A percentile compares a stretch with the other conserved stretches of the same genome.
phyloP scores from a whole-genome alignment of 345 rosid genomes.

The Mangifera indica region DNA sequence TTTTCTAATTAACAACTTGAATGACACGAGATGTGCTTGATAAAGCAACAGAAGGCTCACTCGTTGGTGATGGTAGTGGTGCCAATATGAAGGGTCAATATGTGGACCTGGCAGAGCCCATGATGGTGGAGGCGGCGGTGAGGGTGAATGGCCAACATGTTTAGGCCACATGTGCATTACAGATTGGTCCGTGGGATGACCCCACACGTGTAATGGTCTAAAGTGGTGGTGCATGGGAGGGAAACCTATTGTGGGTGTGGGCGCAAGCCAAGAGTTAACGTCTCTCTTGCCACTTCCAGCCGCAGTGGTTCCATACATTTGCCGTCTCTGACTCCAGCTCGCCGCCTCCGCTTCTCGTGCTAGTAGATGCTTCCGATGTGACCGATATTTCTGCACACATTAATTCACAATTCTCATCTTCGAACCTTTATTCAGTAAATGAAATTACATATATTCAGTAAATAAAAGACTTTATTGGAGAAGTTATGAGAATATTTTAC shows the following conservation, averaged over 20 bases:
- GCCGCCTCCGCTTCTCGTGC: conserved; percentile 89
- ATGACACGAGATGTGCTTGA: background rate
- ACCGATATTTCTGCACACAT: conserved; percentile 72
- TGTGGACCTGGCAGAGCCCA: conserved; percentile 42
- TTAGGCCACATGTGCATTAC: conserved; percentile 66
- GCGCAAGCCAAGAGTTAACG: conserved; percentile 53
- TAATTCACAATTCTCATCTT: background rate
- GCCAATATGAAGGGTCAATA: conserved; percentile 59
- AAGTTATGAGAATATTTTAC: conserved; percentile 35
- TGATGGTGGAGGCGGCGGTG: conserved; percentile 44
- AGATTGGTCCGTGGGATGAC: conserved; percentile 68
- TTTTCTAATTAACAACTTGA: background rate
- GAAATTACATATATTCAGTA: too few relatives aligned
- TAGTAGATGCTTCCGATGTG: conserved; percentile 76
- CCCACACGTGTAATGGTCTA: conserved; percentile 90
- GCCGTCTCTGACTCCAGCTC: conserved; percentile 69
- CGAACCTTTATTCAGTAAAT: background rate
- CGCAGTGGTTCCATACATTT: conserved; percentile 44
- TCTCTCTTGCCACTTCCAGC: conserved; percentile 46
- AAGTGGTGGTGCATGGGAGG: conserved; percentile 56
- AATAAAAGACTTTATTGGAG: too few relatives aligned
- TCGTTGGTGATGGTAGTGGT: conserved; percentile 47
- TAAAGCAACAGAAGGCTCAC: conserved; percentile 21
- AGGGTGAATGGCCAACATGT: conserved; percentile 38
- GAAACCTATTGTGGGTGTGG: conserved; percentile 71